Evolutionary conservation across 2,329 filamentous ascomycete species (phyloP).

Genomic region (Fusarium siculi): DNA sequence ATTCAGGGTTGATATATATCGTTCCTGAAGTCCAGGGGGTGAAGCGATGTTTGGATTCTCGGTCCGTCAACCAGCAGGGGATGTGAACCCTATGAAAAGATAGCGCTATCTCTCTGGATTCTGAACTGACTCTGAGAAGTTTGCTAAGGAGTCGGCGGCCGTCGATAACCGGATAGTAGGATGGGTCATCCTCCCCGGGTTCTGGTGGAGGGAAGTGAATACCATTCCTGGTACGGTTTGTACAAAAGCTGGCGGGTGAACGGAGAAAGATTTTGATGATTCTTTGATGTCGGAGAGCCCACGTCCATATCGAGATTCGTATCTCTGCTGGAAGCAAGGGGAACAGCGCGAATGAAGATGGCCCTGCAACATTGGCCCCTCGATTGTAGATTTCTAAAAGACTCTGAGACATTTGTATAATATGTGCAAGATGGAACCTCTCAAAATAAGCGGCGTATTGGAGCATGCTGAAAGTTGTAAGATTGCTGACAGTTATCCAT

Average conservation of each 20-base stretch:
- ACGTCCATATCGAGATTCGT: not conserved
- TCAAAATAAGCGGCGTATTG: not conserved
- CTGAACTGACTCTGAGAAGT: not conserved
- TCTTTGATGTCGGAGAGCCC: not conserved
- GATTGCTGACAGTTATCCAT: not conserved
- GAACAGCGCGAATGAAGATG: not conserved
- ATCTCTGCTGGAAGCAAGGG: not conserved
- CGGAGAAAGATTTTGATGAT: not conserved
- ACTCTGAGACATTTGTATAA: not conserved
- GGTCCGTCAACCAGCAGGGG: not conserved
- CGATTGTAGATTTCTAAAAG: not conserved
- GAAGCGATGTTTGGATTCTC: too few relatives aligned
- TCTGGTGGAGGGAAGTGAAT: not conserved
- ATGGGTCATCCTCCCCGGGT: not conserved
- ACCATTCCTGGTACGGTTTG: not conserved
- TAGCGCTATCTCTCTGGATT: not conserved
- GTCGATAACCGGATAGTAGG: not conserved
- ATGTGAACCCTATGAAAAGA: not conserved
- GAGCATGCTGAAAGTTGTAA: not conserved
- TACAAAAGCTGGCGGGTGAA: not conserved
- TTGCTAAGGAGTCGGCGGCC: not conserved
- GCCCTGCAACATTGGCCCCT: accelerated
- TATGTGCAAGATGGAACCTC: not conserved
- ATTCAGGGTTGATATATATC: not conserved
- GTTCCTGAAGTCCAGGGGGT: not conserved